Conservation (phyloP, 1,284 basidiomycete species). For the Austroboletus sp. region DNA sequence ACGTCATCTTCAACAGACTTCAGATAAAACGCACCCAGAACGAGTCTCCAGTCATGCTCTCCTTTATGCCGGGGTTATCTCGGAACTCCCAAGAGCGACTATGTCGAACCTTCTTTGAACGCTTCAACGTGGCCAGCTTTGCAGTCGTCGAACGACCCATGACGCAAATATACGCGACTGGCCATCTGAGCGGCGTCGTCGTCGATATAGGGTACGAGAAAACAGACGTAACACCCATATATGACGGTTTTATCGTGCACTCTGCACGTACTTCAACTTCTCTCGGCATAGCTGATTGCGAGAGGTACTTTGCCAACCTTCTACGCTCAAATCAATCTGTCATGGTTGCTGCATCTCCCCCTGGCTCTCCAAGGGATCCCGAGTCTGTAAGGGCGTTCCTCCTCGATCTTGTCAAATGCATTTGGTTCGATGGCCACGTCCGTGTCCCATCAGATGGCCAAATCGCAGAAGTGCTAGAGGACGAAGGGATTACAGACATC, state of each 20-base stretch:
- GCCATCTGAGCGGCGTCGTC: constrained; percentile 71
- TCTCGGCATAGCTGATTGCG: constrained; percentile 71
- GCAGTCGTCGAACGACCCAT: constrained; percentile 80
- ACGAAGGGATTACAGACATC: constrained; percentile 82
- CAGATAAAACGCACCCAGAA: constrained; percentile 78
- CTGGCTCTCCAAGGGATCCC: constrained; percentile 41
- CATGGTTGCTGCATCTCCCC: constrained; percentile 55
- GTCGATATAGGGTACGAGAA: constrained; percentile 77
- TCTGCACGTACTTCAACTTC: constrained; percentile 53
- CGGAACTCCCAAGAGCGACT: constrained; percentile 67
- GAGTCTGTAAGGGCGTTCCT: constrained; percentile 46
- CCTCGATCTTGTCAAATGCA: constrained; percentile 51
- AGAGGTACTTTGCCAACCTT: constrained; percentile 67
- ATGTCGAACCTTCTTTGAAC: constrained; percentile 88
- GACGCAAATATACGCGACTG: constrained; percentile 78
- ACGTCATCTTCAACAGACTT: constrained; percentile 74
- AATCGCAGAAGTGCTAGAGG: constrained; percentile 54
- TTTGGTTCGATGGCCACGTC: constrained; percentile 58
- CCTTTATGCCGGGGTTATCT: constrained; percentile 65
- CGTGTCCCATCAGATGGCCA: constrained; percentile 69
- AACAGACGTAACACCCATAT: constrained; percentile 74
- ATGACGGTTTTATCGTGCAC: constrained; percentile 69
- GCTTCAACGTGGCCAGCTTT: constrained; percentile 88
- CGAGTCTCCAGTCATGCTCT: constrained; percentile 78
- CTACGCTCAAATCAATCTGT: constrained; percentile 62